These are phyloP conservation scores for Tetrapisispora namnaoensis DNA, from an alignment of 805 yeast species.

Conservation along the genomic window DNA sequence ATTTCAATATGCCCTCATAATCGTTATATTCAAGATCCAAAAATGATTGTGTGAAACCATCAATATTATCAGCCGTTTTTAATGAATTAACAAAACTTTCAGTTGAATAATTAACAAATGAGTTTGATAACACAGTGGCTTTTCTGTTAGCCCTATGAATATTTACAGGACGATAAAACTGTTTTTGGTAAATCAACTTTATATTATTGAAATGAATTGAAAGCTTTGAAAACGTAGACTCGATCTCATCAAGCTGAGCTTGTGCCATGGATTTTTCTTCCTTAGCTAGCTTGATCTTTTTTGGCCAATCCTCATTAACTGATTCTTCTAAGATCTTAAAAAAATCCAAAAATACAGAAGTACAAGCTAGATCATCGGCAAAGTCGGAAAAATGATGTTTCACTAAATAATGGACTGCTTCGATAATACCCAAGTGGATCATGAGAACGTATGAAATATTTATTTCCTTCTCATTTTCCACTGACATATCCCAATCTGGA, in stretches of 20 bases:
- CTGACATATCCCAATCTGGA: conserved; percentile 50
- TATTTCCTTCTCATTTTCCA: conserved; percentile 36
- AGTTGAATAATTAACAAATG: conserved; percentile 11
- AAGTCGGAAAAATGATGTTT: conserved; percentile 68
- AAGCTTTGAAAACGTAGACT: conserved; percentile 22
- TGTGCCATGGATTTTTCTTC: neutral
- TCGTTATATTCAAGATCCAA: conserved; percentile 14
- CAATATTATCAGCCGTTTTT: conserved; percentile 18
- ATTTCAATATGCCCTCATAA: conserved; percentile 42
- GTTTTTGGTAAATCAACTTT: conserved; percentile 60
- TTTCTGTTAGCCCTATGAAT: conserved; percentile 17
- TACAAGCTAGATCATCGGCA: conserved; percentile 53
- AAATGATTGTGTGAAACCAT: conserved; percentile 8
- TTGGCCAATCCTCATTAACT: conserved; percentile 43
- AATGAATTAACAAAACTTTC: conserved; percentile 10
- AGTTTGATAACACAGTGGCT: conserved; percentile 13
- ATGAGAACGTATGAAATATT: conserved; percentile 62
- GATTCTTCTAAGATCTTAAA: conserved; percentile 61
- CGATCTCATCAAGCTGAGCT: conserved; percentile 19
- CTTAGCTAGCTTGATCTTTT: conserved; percentile 30
- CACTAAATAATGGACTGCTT: conserved; percentile 61
- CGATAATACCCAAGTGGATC: conserved; percentile 74
- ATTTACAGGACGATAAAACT: conserved; percentile 51
- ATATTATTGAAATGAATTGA: conserved; percentile 48
- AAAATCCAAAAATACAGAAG: conserved; percentile 51